Conservation (phyloP, 495 filamentous ascomycete species). For the Articulospora tetracladia region DNA sequence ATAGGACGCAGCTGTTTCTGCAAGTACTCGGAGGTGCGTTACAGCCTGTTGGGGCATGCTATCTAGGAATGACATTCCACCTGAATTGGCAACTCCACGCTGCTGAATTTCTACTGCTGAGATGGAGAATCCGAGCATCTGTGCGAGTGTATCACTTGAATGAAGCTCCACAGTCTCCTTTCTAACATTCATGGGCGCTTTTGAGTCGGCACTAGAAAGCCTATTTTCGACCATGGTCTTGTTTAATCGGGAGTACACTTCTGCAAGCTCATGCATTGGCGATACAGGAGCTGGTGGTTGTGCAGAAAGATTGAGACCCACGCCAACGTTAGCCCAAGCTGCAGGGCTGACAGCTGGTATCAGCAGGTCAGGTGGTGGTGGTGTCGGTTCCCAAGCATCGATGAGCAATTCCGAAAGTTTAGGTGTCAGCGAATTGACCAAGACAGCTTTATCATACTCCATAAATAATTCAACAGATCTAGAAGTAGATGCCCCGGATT, state of each 20-base stretch:
- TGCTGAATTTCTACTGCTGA: constrained; percentile 89
- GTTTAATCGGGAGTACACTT: constrained; percentile 74
- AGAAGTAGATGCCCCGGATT: neutral
- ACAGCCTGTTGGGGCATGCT: constrained; percentile 77
- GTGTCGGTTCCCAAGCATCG: constrained; percentile 23
- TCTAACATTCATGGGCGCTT: neutral
- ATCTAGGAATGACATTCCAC: constrained; percentile 73
- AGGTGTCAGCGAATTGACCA: constrained; percentile 57
- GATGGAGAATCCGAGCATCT: constrained; percentile 81
- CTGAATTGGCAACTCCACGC: constrained; percentile 75
- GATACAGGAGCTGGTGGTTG: constrained; percentile 32
- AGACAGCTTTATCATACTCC: constrained; percentile 54
- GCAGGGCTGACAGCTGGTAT: constrained; percentile 2
- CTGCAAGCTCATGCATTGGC: constrained; percentile 67
- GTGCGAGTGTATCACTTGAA: constrained; percentile 44
- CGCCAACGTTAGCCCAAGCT: constrained; percentile 9
- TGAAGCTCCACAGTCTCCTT: constrained; percentile 20
- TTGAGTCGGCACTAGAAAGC: neutral
- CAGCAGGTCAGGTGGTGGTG: neutral
- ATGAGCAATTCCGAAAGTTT: constrained; percentile 47
- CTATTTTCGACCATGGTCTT: constrained; percentile 73
- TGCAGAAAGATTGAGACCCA: constrained; percentile 3
- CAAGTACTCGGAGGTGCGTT: constrained; percentile 84
- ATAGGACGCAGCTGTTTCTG: constrained; percentile 85
- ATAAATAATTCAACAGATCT: constrained; percentile 54